Base-by-base conservation (phyloP, 805 yeast genomes). In the Priceomyces fermenticarens region DNA sequence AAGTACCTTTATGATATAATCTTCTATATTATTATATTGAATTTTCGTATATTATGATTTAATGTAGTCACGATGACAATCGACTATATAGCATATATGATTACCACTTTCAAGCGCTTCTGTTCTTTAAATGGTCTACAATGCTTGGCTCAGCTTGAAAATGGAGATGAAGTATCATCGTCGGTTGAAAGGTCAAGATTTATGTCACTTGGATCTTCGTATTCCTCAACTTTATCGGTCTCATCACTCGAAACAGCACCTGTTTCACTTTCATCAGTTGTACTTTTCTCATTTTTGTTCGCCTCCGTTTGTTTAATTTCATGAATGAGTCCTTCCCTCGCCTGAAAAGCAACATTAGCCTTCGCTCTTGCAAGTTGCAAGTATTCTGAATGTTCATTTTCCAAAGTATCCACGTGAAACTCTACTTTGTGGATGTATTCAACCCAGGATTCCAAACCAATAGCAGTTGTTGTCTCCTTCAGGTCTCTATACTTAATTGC, bases 371-470 rank as follows among this genome's bases (percentile, higher is more conserved):
- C 61, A 41, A 70, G 48, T 43, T 55, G 51, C 45, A 81, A 63
- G 52, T 78, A 81, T 36, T 79, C 81, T 12, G 78, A 81, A 39
- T 81, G 75, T 52, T 85, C 93, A 35, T 77, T 71, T 25, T 73
- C 54, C 36, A 85, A 55, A 11, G 76, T 63, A 33, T 67, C 65
- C 37, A 82, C 60, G 41, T 82, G 77, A 43, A 60, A 56, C 44
- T 68, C 66, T 29, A 77, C 57, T 25, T 67, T 68, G 13, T 55
- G 53, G 39, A 73, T 53, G 46, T 67, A 69, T 30, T 55, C 55
- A 35, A 61, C 61, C 66, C 66, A 61, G 9, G 45, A 41, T 29
- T 55, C 51, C 38, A 73, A 66, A 3, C 75, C 77, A 65, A 31
- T 50, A 45, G 47, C 78, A 47, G 47, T 62, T n/a, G 23, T 17